Evolutionary conservation across 1,284 basidiomycete species (phyloP), one percentile per base, ranked within the genome.

Genomic region (Mycena citricolor): DNA sequence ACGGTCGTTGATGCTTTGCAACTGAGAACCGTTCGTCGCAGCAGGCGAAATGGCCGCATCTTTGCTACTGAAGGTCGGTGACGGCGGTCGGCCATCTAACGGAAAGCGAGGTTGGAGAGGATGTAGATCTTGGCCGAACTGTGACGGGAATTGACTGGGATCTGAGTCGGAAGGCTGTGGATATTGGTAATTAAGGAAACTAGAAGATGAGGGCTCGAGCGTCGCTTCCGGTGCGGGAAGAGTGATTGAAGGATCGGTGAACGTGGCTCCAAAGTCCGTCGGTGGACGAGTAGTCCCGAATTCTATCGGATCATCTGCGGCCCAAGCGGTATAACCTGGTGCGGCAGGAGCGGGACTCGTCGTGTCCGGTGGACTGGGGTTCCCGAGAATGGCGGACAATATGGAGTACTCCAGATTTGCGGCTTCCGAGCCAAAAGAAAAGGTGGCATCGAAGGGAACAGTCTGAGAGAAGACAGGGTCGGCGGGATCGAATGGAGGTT

Each of bases 381-480:
- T 88, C 25, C 87, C 88, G 34, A 95, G 74, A 64, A 95, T 94
- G n/a, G 86, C 85, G 25, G 88, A 90, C 6, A 95, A 76, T 50
- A 94, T 93, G 35, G 89, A 90, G 65, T 94, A 94, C 61, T 95
- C 93, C 48, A 94, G 74, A 62, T 92, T 93, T 12, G 90, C 90
- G 13, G 87, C 87, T 62, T 93, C 89, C 31, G 89, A 90, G 37
- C 84, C 88, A 62, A 91, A 92, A 29, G 78, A 59, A 61, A 81
- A 83, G 57, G 68, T 71, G 41, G 79, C 75, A 59, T 86, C 79
- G 59, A 85, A 77, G 20, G 79, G 58, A 16, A 81, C 46, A 5
- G 47, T 63, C 52, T 76, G 71, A n/a, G n/a, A n/a, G 59, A 83
- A 80, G 54, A 90, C 74, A 7, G 81, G 71, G 50, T 85, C 80